Percentiles rank a stretch among this genome's conserved stretches.
Conservation (phyloP, 441 rosid genomes). For the Corymbia calophylla region DNA sequence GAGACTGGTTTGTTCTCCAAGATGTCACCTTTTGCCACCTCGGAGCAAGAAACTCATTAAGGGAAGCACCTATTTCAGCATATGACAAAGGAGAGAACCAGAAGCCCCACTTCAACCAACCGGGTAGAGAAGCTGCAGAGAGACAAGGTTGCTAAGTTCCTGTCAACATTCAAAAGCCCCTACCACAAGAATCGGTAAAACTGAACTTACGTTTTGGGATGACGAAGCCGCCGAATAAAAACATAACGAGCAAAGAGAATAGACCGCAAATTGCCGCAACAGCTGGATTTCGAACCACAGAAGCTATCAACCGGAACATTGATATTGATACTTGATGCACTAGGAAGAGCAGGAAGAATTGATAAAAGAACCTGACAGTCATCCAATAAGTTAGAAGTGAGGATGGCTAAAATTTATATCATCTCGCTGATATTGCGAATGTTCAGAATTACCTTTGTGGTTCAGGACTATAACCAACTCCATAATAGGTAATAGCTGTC, state of each 20-base stretch:
- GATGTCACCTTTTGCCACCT: not conserved
- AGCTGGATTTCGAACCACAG: slow-evolving; percentile 4
- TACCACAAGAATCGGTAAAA: not conserved
- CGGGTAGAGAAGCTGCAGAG: not conserved
- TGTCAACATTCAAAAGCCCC: not conserved
- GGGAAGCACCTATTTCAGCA: not conserved
- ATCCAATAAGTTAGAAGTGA: not conserved
- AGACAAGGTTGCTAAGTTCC: not conserved
- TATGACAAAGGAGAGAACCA: not conserved
- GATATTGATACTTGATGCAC: slow-evolving; percentile 8
- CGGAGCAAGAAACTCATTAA: not conserved
- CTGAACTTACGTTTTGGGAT: not conserved
- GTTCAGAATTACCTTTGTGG: not conserved
- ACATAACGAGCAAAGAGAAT: not conserved
- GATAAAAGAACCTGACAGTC: slow-evolving; percentile 3
- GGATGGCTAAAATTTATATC: not conserved
- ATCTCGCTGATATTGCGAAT: not conserved
- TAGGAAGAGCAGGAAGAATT: slow-evolving; percentile 1
- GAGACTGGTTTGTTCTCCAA: not conserved
- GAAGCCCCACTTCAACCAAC: not conserved
- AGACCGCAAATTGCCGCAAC: slow-evolving; percentile 11
- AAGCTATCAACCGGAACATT: slow-evolving; percentile 5
- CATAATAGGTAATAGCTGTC: slow-evolving; percentile 10
- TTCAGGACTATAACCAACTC: slow-evolving; percentile 6
- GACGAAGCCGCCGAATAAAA: not conserved